A percentile compares a stretch with the other conserved stretches of the same genome.
Conservation (phyloP, 495 filamentous ascomycete genomes). For the Cenococcum geophilum region DNA sequence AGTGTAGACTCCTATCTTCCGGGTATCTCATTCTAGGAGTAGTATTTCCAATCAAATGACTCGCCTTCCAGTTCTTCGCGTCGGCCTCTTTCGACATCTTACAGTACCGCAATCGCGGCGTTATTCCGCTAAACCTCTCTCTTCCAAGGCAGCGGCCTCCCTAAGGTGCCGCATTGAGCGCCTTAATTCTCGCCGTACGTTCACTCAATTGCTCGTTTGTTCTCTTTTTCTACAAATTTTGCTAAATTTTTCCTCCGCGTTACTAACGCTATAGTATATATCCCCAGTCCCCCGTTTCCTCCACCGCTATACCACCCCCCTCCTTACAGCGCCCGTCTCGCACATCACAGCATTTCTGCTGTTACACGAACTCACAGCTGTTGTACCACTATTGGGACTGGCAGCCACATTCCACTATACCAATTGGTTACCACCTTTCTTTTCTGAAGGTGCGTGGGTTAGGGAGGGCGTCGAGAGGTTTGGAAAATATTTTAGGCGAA, state of each 20-base stretch:
- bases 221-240: background rate
- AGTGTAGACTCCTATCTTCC: no score
- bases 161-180: background rate
- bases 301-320: constrained; percentile 56
- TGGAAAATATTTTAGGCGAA: constrained; percentile 53
- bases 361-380: constrained; percentile 84
- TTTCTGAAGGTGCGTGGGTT: constrained; percentile 49
- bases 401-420: constrained; percentile 71
- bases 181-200: background rate
- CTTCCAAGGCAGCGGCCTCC: background rate
- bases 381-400: constrained; percentile 71
- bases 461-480: constrained; percentile 51
- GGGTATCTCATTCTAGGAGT: no score
- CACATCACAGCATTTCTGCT: constrained; percentile 83
- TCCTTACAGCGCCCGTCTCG: constrained; percentile 69
- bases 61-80: no score
- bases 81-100: no score
- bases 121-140: background rate
- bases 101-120: no score
- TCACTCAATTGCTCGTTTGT: background rate
- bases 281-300: constrained; percentile 49
- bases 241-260: background rate
- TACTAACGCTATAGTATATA: background rate
- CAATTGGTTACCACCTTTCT: constrained; percentile 53
- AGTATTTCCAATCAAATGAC: no score